These are phyloP conservation scores for Hydnum rufescens DNA, from an alignment of 768 basidiomycete species.

Conservation along the genomic window DNA sequence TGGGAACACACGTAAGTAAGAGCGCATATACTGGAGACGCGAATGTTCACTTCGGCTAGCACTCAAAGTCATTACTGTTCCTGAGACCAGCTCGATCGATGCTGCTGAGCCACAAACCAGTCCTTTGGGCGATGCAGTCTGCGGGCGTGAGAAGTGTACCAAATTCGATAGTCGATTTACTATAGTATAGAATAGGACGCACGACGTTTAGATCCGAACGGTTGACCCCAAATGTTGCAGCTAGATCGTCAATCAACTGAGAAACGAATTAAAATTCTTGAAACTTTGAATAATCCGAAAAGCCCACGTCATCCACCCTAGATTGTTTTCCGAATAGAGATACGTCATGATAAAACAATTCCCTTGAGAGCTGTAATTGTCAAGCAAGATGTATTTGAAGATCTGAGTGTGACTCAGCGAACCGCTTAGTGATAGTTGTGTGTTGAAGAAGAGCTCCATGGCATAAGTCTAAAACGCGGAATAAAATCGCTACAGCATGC, in stretches of 20 bases:
- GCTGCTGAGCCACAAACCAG: constrained; percentile 55
- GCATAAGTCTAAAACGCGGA: neutral
- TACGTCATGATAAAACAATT: constrained; percentile 79
- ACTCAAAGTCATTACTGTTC: neutral
- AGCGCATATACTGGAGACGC: too few relatives aligned
- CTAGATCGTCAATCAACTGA: constrained; percentile 77
- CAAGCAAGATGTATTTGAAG: neutral
- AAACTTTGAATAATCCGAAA: constrained; percentile 2
- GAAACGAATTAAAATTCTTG: neutral
- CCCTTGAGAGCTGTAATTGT: constrained; percentile 25
- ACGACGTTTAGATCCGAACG: constrained; percentile 71
- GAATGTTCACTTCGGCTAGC: too few relatives aligned
- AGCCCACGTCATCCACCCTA: constrained; percentile 53
- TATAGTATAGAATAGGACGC: constrained; percentile 11
- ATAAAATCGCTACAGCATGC: neutral
- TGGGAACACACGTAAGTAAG: neutral
- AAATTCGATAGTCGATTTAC: too few relatives aligned
- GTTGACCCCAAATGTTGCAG: constrained; percentile 56
- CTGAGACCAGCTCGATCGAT: constrained; percentile 2
- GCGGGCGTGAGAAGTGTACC: neutral
- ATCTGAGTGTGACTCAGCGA: neutral
- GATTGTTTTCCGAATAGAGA: constrained; percentile 53
- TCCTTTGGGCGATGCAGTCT: constrained; percentile 85
- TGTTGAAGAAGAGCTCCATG: neutral
- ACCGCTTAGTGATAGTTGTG: neutral